A percentile compares a stretch with the other conserved stretches of the same genome.
phyloP scores from a whole-genome alignment of 352 stramenopile genomes.

The Globisporangium carolinianum region DNA sequence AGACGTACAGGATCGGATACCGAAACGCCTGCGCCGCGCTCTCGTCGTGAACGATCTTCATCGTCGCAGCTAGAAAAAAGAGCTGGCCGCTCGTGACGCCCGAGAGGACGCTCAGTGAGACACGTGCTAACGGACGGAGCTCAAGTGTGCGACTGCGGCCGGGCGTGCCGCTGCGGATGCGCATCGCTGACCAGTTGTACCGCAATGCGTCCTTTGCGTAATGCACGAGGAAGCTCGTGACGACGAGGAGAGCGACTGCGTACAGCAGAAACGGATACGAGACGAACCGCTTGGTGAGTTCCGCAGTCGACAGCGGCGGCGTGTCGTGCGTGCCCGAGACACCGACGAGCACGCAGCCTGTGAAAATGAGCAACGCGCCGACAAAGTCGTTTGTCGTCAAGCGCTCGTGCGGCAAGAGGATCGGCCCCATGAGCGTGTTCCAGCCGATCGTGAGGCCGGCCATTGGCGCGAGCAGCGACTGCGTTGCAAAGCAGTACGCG shows the following conservation, averaged over 20 bases:
- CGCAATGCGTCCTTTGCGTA: conserved; percentile 48
- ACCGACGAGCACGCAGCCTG: conserved; percentile 66
- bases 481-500: conserved; percentile 72
- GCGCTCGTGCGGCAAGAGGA: conserved; percentile 58
- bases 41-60: conserved; percentile 60
- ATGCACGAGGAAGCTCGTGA: conserved; percentile 47
- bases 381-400: conserved; percentile 73
- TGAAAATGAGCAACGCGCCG: conserved; percentile 69
- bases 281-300: conserved; percentile 44
- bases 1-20: conserved; percentile 64
- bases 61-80: conserved; percentile 66
- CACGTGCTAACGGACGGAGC: conserved; percentile 33
- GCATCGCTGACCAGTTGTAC: conserved; percentile 20
- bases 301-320: conserved; percentile 47
- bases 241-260: conserved; percentile 23
- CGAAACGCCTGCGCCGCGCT: conserved; percentile 30
- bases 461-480: conserved; percentile 79
- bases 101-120: conserved; percentile 55
- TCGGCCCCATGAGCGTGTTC: conserved; percentile 74
- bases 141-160: conserved; percentile 21
- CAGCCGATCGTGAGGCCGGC: conserved; percentile 74
- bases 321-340: conserved; percentile 63
- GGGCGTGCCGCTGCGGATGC: conserved; percentile 9
- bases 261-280: conserved; percentile 67
- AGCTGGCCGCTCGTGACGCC: conserved; percentile 72